Evolutionary conservation across 2,329 filamentous ascomycete species (phyloP).

Genomic region (Aspergillus aculeatinus): DNA sequence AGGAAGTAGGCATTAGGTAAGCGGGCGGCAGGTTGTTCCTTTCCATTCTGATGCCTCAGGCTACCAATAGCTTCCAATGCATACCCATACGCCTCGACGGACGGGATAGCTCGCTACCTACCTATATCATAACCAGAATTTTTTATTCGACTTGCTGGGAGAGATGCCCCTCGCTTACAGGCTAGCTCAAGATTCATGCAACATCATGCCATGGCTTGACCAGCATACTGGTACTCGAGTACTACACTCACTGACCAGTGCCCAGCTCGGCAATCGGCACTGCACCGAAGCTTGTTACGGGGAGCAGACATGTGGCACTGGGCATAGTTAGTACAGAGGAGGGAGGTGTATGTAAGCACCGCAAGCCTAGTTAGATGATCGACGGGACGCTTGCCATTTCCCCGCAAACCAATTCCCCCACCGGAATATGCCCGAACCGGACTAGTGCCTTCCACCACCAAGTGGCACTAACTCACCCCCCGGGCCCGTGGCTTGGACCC

Average conservation of each 20-base stretch:
- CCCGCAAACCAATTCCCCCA: constrained; percentile 23
- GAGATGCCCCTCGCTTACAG: background rate
- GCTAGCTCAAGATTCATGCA: background rate
- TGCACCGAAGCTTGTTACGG: background rate
- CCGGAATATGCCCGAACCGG: constrained; percentile 29
- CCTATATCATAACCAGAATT: background rate
- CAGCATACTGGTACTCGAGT: background rate
- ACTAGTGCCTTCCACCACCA: constrained; percentile 1
- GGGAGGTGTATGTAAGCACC: constrained; percentile 10
- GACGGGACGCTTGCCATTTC: background rate
- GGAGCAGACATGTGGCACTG: no score
- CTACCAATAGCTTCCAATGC: background rate
- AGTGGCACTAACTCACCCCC: background rate
- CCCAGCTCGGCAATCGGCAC: background rate
- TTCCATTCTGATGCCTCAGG: background rate
- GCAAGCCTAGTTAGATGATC: constrained; percentile 5
- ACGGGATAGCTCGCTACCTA: no score
- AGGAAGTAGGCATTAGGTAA: constrained; percentile 18
- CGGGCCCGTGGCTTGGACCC: constrained; percentile 10
- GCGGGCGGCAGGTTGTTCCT: constrained; percentile 11
- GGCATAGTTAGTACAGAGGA: background rate
- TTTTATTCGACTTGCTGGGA: no score
- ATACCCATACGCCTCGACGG: background rate
- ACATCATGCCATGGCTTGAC: background rate
- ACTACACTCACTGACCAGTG: background rate